A percentile compares a stretch with the other conserved stretches of the same genome.
Evolutionary conservation across 108 stramenopile genomes (phyloP).

Genomic region (Phaeodactylum tricornutum): DNA sequence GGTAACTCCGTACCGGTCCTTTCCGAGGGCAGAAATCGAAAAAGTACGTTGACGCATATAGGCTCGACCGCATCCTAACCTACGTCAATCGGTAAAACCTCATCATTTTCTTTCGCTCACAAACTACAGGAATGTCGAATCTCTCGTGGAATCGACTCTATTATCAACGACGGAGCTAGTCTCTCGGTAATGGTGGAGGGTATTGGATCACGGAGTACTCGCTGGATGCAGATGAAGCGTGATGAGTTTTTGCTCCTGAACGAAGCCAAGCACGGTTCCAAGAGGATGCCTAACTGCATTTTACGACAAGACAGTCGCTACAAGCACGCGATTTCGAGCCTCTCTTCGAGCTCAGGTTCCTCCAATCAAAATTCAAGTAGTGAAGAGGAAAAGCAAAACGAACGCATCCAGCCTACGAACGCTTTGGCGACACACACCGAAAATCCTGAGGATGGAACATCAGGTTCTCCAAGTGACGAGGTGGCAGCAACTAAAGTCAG

Average conservation of each 20-base stretch:
- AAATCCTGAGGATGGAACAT: constrained; percentile 3
- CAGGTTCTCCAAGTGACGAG: background rate
- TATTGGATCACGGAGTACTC: constrained; percentile 57
- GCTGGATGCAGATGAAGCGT: constrained; percentile 75
- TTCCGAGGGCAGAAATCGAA: constrained; percentile 70
- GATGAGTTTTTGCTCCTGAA: constrained; percentile 44
- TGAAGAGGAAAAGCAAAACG: constrained; percentile 34
- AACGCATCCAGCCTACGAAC: background rate
- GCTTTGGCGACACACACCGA: constrained; percentile 9
- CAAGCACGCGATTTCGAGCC: constrained; percentile 64
- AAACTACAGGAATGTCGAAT: constrained; percentile 79
- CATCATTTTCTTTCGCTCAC: constrained; percentile 31
- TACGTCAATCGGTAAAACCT: no score
- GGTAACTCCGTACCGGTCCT: constrained; percentile 81
- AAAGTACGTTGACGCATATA: no score
- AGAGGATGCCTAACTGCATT: constrained; percentile 48
- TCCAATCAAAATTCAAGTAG: constrained; percentile 38
- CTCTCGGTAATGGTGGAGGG: constrained; percentile 78
- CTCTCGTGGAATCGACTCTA: constrained; percentile 61
- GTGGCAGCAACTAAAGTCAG: constrained; percentile 41
- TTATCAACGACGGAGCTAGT: constrained; percentile 77
- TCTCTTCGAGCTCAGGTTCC: constrained; percentile 64
- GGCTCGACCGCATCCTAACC: background rate
- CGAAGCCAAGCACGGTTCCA: constrained; percentile 21
- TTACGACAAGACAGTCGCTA: constrained; percentile 33